phyloP scores from a whole-genome alignment of 345 rosid genomes.

The Populus davidiana region DNA sequence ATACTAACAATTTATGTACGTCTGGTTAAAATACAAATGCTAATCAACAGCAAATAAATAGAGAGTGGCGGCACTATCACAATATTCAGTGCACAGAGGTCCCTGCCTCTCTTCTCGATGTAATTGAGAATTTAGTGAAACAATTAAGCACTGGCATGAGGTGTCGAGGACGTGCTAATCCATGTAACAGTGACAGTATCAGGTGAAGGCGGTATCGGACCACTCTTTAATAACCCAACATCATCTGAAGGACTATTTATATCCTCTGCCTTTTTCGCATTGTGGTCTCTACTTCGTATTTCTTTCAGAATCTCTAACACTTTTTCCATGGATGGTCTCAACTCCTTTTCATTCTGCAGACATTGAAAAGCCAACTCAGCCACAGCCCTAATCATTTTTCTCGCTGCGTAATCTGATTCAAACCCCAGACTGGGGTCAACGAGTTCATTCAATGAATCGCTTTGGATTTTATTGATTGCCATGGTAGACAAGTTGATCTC shows the following conservation, averaged over 20 bases:
- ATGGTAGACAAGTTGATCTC: slow-evolving; percentile 75
- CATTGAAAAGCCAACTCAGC: slow-evolving; percentile 87
- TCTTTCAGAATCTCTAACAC: slow-evolving; percentile 45
- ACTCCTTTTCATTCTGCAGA: slow-evolving; percentile 60
- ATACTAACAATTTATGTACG: not conserved
- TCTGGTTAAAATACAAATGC: not conserved
- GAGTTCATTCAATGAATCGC: slow-evolving; percentile 53
- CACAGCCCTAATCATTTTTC: slow-evolving; percentile 52
- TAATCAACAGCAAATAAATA: not conserved
- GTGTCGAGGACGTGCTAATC: slow-evolving; percentile 42
- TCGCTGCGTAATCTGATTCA: slow-evolving; percentile 45
- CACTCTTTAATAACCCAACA: slow-evolving; percentile 42
- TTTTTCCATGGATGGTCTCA: slow-evolving; percentile 67
- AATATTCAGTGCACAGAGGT: not conserved
- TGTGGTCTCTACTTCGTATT: slow-evolving; percentile 33
- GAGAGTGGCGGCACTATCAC: not conserved
- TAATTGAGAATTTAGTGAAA: not conserved
- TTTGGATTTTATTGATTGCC: slow-evolving; percentile 78
- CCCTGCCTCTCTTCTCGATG: not conserved
- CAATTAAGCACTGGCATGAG: slow-evolving; percentile 21
- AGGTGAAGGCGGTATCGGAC: slow-evolving; percentile 35
- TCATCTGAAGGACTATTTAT: slow-evolving; percentile 33
- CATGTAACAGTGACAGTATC: slow-evolving; percentile 50
- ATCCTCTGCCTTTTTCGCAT: slow-evolving; percentile 18
- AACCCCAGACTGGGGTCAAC: slow-evolving; percentile 71